Conservation (phyloP, 2,329 filamentous ascomycete species). For the Curvularia eragrostidis region DNA sequence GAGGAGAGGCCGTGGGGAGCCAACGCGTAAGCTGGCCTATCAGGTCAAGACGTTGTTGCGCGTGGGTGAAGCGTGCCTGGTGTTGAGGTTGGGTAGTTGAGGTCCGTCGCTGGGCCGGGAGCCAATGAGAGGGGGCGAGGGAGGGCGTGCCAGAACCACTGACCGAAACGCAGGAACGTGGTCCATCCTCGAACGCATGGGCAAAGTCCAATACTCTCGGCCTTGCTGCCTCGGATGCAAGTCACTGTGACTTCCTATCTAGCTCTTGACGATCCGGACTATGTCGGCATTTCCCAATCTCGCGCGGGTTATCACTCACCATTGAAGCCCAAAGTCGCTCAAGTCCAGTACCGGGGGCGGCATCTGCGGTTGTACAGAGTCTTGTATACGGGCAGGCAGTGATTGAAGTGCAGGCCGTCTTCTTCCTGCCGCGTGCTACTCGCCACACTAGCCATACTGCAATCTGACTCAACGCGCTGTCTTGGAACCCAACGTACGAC, state of each 20-base stretch:
- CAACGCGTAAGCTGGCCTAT: conserved; percentile 37
- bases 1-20: conserved; percentile 15
- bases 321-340: neutral
- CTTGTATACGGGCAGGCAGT: neutral
- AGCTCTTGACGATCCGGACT: conserved; percentile 17
- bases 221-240: conserved; percentile 9
- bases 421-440: neutral
- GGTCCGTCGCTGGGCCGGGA: conserved; percentile 22
- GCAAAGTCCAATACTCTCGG: conserved; percentile 8
- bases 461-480: neutral
- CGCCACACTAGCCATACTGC: neutral
- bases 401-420: neutral
- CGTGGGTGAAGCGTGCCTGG: conserved; percentile 41
- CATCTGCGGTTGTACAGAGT: neutral
- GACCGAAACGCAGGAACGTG: conserved; percentile 37
- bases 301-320: neutral
- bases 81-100: conserved; percentile 44
- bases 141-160: conserved; percentile 37
- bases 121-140: conserved; percentile 38
- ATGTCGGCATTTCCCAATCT: conserved; percentile 22
- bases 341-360: neutral
- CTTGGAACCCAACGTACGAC: neutral
- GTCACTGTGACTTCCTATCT: conserved; percentile 4
- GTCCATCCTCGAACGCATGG: conserved; percentile 11
- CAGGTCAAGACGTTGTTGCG: conserved; percentile 32